Base-by-base conservation (phyloP, 1,284 basidiomycete species). In the Ustilago esculenta region DNA sequence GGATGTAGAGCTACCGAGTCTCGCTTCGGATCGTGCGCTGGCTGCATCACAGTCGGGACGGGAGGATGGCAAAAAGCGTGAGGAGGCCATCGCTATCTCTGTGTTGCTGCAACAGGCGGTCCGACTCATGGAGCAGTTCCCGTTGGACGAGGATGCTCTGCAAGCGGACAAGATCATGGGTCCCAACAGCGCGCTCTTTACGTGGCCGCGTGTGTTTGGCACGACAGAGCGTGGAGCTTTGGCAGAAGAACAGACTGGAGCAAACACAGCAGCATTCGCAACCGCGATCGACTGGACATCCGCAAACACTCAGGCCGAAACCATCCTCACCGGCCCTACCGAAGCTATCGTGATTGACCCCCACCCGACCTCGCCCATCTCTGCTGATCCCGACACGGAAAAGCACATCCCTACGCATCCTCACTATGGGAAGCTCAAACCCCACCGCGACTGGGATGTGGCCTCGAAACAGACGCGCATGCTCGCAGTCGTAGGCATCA, bases 171-270 rank as follows among this genome's bases (percentile, higher is more conserved):
- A 29, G 2, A 56, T 75, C 49, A 69, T 78, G 57, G 71, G 70
- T 5, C 36, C 46, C 3, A 32, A 34, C 2, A 76, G 76, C 37
- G 72, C 70, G 21, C 46, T 78, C 5, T 69, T 69, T 34, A 76
- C 72, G 10, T 76, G 74, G 72, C 18, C 47, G 2, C 11, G 15
- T 10, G n/a, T 46, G 12, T 68, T 58, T 24, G 40, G n/a, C n/a
- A n/a, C n/a, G n/a, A n/a, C n/a, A n/a, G n/a, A n/a, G n/a, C n/a
- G n/a, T n/a, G n/a, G n/a, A n/a, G n/a, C n/a, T n/a, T n/a, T n/a
- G n/a, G n/a, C n/a, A n/a, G n/a, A n/a, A n/a, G n/a, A n/a, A n/a
- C n/a, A n/a, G n/a, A n/a, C n/a, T n/a, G n/a, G n/a, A n/a, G n/a
- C n/a, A n/a, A n/a, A n/a, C n/a, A n/a, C n/a, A n/a, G n/a, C n/a